Conservation (phyloP, 179 eudicot genomes). For the Vitellaria paradoxa region DNA sequence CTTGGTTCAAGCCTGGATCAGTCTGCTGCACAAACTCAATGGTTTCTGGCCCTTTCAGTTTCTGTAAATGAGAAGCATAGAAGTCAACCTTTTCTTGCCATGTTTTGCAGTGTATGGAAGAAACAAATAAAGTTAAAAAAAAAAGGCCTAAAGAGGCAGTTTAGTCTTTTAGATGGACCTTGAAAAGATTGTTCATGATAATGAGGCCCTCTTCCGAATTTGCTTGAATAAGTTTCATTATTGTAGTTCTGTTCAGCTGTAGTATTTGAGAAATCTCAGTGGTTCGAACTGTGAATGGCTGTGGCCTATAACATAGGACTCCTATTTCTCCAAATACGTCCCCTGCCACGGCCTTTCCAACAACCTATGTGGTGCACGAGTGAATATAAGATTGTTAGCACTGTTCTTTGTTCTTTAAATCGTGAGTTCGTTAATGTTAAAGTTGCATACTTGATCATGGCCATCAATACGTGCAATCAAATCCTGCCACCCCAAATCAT, state of each 20-base stretch:
- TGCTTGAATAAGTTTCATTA: conserved; percentile 48
- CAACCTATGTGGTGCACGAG: conserved; percentile 36
- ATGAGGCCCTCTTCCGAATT: conserved; percentile 57
- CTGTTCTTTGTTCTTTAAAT: not conserved
- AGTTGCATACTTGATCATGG: conserved; percentile 49
- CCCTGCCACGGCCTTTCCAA: conserved; percentile 56
- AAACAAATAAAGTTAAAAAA: not conserved
- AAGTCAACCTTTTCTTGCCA: not conserved
- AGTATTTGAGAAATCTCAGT: conserved; percentile 74
- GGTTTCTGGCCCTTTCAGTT: conserved; percentile 41
- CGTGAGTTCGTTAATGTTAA: not conserved
- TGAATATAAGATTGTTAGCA: conserved; percentile 10
- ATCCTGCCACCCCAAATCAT: conserved; percentile 44
- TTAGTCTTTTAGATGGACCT: conserved; percentile 37
- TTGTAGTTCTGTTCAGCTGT: conserved; percentile 45
- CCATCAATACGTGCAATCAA: conserved; percentile 44
- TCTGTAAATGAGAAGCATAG: conserved; percentile 38
- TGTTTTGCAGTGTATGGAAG: not conserved
- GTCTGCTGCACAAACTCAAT: conserved; percentile 32
- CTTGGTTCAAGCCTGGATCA: conserved; percentile 21
- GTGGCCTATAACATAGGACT: conserved; percentile 59
- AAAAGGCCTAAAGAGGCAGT: not conserved
- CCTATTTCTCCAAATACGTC: conserved; percentile 86
- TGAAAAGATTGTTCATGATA: conserved; percentile 71
- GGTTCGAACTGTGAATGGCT: conserved; percentile 73